Evolutionary conservation across 2,329 filamentous ascomycete genomes (phyloP), one percentile per base, ranked within the genome.

Genomic region (Pseudocercospora crystallina): DNA sequence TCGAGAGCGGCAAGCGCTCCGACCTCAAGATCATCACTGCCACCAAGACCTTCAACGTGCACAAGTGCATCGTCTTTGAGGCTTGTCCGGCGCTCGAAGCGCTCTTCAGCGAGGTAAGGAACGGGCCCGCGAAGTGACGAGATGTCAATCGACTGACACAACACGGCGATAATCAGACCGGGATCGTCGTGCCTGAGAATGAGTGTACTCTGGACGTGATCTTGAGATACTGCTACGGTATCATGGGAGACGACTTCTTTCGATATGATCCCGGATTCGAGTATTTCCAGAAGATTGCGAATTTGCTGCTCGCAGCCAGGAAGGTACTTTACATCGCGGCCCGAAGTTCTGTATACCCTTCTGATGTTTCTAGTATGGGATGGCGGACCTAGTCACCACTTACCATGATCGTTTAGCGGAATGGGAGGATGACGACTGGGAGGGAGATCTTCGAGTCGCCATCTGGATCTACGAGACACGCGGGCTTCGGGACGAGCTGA

Each of bases 41-140:
- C 12, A 41, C 15, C 17, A 38, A 45, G 31, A 45, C 29, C 0
- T 51, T 51, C 35, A 35, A 38, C 30, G 48, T 51, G 41, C 48
- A 51, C 41, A 51, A 51, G 48, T 17, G 35, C 20, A 31, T 51
- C 29, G 35, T 51, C 8, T 49, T 39, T 14, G 31, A 33, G 8
- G 40, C 40, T 26, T 42, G 14, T 9, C 36, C 43, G 3, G 46
- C 42, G 29, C 26, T 43, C 26, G 14, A 42, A 17, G 42, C 33
- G 48, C 48, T 8, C 46, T 35, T 29, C 30, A 36, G 2, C 11
- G 29, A 8, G 43, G 33, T 5, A 37, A 29, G 5, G n/a, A 10
- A 1, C 41, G 46, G 17, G 17, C 35, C 12, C 11, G 26, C 9
- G 35, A 34, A 5, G 34, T 41, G 8, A 20, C 35, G n/a, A n/a